These are phyloP conservation scores for Fusarium incarnatum DNA, from an alignment of 2,329 filamentous ascomycete genomes.

Conservation along the genomic window DNA sequence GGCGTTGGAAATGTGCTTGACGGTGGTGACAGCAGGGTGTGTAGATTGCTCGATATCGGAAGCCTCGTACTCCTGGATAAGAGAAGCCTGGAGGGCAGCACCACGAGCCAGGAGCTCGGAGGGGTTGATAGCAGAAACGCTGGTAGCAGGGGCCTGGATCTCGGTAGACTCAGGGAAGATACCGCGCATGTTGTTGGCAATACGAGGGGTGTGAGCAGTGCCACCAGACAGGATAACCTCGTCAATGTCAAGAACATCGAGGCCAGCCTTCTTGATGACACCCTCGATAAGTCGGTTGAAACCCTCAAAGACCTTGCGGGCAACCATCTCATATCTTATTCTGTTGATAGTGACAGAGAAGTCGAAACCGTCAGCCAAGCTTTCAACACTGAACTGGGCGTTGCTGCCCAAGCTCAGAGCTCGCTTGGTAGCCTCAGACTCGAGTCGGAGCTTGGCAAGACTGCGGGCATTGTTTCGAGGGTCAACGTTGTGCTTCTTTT, in stretches of 20 bases:
- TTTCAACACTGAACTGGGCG: conserved; percentile 93
- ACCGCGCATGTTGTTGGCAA: conserved; percentile 81
- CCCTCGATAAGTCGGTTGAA: conserved; percentile 88
- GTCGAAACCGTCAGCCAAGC: conserved; percentile 87
- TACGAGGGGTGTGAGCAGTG: conserved; percentile 91
- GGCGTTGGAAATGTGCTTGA: conserved; percentile 88
- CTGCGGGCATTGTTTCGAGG: conserved; percentile 83
- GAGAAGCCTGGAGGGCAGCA: conserved; percentile 92
- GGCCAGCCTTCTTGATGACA: conserved; percentile 88
- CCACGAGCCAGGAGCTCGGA: conserved; percentile 90
- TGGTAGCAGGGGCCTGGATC: conserved; percentile 86
- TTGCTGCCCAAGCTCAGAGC: conserved; percentile 88
- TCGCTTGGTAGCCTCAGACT: conserved; percentile 92
- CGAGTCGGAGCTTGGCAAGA: conserved; percentile 90
- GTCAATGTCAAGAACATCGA: conserved; percentile 92
- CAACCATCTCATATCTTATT: conserved; percentile 90
- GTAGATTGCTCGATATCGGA: conserved; percentile 96
- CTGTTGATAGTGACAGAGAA: conserved; percentile 94
- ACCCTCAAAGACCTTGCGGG: conserved; percentile 85
- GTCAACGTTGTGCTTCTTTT: conserved; percentile 94
- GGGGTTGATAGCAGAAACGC: conserved; percentile 84
- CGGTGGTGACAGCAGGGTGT: conserved; percentile 93
- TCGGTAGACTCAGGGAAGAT: conserved; percentile 85
- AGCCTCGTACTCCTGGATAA: conserved; percentile 94
- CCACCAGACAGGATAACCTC: conserved; percentile 95